These are phyloP conservation scores for Peronosclerospora sorghi DNA, from an alignment of 352 stramenopile species.

Conservation along the genomic window DNA sequence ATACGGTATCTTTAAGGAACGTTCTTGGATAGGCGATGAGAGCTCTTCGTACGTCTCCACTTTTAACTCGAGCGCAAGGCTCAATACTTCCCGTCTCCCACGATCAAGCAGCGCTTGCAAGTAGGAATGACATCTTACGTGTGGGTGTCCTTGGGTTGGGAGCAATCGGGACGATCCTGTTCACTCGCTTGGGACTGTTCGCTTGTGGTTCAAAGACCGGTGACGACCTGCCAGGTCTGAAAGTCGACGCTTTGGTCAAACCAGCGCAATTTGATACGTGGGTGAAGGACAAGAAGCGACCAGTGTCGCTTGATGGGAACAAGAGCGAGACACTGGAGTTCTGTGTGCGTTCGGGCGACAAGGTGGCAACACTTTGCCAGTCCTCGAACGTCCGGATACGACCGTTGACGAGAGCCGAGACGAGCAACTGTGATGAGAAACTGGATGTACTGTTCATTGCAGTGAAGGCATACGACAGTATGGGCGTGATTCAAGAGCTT, in stretches of 20 bases:
- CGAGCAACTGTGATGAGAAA: slow-evolving; percentile 6
- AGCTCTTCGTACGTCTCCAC: too few relatives aligned
- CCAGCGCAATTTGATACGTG: slow-evolving; percentile 23
- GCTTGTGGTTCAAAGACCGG: slow-evolving; percentile 3
- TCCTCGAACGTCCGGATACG: slow-evolving; percentile 24
- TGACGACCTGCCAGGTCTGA: not conserved
- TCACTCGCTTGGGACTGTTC: slow-evolving; percentile 33
- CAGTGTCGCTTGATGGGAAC: slow-evolving; percentile 3
- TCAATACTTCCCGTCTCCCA: too few relatives aligned
- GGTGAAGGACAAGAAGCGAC: slow-evolving; percentile 1
- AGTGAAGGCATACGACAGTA: slow-evolving; percentile 62
- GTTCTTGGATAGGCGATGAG: too few relatives aligned
- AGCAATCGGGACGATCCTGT: slow-evolving; percentile 66
- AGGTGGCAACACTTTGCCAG: slow-evolving; percentile 5
- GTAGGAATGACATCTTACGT: slow-evolving; percentile 8
- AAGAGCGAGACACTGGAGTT: slow-evolving; percentile 9
- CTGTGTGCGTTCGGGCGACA: slow-evolving; percentile 1
- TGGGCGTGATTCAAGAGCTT: slow-evolving; percentile 25
- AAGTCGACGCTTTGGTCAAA: slow-evolving; percentile 47
- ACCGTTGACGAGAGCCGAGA: slow-evolving; percentile 5
- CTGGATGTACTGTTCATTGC: slow-evolving; percentile 53
- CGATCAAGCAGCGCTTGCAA: not conserved
- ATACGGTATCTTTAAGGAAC: too few relatives aligned
- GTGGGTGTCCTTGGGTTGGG: slow-evolving; percentile 58
- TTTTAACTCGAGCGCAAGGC: too few relatives aligned